Conservation (phyloP, 2,329 filamentous ascomycete genomes). For the Teratosphaeria zuluensis region DNA sequence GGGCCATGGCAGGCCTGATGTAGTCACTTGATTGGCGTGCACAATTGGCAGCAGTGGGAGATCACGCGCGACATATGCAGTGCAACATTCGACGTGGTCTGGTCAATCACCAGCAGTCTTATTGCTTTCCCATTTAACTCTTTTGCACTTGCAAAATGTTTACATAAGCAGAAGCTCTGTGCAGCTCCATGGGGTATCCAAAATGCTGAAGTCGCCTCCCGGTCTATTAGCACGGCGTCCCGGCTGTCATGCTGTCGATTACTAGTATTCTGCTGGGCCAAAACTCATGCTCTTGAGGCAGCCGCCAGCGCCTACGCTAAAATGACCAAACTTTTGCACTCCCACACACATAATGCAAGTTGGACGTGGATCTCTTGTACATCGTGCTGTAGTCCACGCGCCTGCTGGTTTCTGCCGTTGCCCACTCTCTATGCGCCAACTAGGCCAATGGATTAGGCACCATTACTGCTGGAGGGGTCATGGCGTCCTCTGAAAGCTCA, state of each 20-base stretch:
- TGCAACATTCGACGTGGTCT: not conserved
- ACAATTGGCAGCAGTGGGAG: not conserved
- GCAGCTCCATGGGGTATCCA: not conserved
- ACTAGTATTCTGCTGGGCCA: not conserved
- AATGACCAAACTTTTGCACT: not conserved
- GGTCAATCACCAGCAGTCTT: no score
- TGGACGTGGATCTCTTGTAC: not conserved
- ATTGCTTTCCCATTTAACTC: not conserved
- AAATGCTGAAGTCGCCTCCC: not conserved
- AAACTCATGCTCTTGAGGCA: not conserved
- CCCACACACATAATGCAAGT: not conserved
- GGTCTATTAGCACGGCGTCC: not conserved
- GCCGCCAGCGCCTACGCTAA: slow-evolving; percentile 18
- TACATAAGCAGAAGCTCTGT: not conserved
- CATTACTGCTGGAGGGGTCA: not conserved
- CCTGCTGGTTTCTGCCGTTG: not conserved
- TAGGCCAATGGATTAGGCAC: not conserved
- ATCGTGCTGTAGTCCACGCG: not conserved
- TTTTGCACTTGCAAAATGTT: not conserved
- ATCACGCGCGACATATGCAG: not conserved
- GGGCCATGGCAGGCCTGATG: no score
- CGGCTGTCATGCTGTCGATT: not conserved
- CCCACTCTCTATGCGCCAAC: not conserved
- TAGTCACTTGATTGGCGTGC: not conserved
- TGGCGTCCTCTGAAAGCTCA: slow-evolving; percentile 1